Percentiles rank a stretch among this genome's conserved stretches.
Conservation (phyloP, 2,329 filamentous ascomycete species). For the Pseudopithomyces maydicus region DNA sequence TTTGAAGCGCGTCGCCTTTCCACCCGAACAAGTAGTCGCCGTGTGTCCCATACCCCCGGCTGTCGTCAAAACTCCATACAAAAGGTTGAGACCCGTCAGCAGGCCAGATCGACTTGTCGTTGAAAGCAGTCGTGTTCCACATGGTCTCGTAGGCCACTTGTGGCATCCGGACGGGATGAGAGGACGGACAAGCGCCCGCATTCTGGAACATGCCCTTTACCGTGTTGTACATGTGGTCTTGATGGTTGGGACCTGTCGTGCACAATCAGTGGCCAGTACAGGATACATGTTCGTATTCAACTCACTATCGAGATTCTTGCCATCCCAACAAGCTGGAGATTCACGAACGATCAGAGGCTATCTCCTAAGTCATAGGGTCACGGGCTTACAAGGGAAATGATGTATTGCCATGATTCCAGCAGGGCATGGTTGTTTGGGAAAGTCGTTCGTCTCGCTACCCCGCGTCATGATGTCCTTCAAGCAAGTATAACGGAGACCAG, state of each 20-base stretch:
- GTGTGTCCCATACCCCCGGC: conserved; percentile 29
- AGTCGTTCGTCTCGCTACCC: conserved; percentile 32
- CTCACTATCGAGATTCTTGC: conserved; percentile 54
- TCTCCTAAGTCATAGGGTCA: too few species aligned
- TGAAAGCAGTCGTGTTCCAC: conserved; percentile 37
- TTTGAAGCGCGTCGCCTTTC: conserved; percentile 30
- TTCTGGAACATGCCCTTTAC: conserved; percentile 24
- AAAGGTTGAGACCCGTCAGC: conserved; percentile 25
- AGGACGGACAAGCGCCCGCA: conserved; percentile 27
- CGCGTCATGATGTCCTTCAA: conserved; percentile 33
- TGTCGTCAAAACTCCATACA: conserved; percentile 23
- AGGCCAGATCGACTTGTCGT: conserved; percentile 36
- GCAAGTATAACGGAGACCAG: conserved; percentile 34
- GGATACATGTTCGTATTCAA: neutral
- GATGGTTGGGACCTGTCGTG: conserved; percentile 53
- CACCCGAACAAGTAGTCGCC: conserved; percentile 34
- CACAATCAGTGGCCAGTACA: neutral
- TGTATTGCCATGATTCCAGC: conserved; percentile 35
- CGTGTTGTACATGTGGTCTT: conserved; percentile 34
- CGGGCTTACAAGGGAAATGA: conserved; percentile 20
- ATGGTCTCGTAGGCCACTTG: conserved; percentile 36
- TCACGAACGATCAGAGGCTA: conserved; percentile 26
- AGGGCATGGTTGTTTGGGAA: conserved; percentile 30
- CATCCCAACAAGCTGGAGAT: conserved; percentile 60
- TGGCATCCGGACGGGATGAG: conserved; percentile 32